Evolutionary conservation across 2,329 filamentous ascomycete genomes (phyloP).

Genomic region (Stemphylium beticola): DNA sequence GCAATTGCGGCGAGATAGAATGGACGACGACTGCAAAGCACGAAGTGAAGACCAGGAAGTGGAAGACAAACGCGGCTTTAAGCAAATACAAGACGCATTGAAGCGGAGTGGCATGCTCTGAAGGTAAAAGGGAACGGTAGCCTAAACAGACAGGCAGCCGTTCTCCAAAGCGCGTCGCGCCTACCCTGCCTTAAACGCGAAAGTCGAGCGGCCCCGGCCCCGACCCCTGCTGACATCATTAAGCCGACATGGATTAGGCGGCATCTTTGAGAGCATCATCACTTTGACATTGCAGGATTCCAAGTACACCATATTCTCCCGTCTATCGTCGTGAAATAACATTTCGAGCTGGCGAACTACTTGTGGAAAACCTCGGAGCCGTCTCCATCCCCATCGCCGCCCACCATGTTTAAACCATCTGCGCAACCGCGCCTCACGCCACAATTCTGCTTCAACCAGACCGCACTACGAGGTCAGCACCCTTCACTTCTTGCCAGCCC

Average conservation of each 20-base stretch:
- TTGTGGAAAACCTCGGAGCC: slow-evolving; percentile 34
- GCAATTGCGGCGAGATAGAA: slow-evolving; percentile 7
- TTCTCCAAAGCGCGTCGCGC: slow-evolving; percentile 35
- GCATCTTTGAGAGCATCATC: slow-evolving; percentile 16
- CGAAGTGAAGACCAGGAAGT: slow-evolving; percentile 12
- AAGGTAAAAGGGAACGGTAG: slow-evolving; percentile 17
- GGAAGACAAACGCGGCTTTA: slow-evolving; percentile 6
- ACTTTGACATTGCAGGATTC: slow-evolving; percentile 8
- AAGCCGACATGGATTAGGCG: slow-evolving; percentile 23
- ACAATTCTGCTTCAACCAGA: slow-evolving; percentile 60
- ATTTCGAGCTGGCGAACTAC: slow-evolving; percentile 36
- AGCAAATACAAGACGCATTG: slow-evolving; percentile 31
- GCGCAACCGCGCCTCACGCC: slow-evolving; percentile 52
- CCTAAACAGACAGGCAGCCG: slow-evolving; percentile 24
- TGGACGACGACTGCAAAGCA: slow-evolving; percentile 10
- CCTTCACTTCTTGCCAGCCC: slow-evolving; percentile 4
- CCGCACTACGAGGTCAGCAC: slow-evolving; percentile 54
- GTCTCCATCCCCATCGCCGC: slow-evolving; percentile 18
- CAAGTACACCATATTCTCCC: not conserved
- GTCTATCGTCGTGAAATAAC: no score
- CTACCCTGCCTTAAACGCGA: slow-evolving; percentile 30
- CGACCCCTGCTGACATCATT: slow-evolving; percentile 42
- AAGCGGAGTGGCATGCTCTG: slow-evolving; percentile 42
- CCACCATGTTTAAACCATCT: slow-evolving; percentile 51
- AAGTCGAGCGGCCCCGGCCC: slow-evolving; percentile 14